Evolutionary conservation across 345 rosid genomes (phyloP).

Genomic region (Arabidopsis suecica): DNA sequence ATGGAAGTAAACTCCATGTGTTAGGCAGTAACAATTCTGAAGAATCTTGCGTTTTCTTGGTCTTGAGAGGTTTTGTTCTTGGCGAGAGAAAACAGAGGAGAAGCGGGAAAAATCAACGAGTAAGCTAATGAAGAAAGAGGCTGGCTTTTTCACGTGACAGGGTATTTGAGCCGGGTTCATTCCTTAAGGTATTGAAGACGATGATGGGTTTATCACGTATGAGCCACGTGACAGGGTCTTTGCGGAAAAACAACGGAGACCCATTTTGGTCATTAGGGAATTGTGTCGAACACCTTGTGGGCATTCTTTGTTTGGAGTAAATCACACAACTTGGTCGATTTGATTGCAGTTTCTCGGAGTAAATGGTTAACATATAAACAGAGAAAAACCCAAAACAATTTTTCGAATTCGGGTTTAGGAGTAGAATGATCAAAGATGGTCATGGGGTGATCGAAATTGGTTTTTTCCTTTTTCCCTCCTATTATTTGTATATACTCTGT

Average conservation of each 20-base stretch:
- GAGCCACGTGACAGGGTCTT: background rate
- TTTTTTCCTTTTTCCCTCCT: too few species aligned
- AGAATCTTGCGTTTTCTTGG: background rate
- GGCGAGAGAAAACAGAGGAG: background rate
- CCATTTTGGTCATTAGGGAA: background rate
- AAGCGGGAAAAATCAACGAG: background rate
- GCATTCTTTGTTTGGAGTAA: background rate
- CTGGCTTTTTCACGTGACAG: too few species aligned
- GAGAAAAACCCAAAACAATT: too few species aligned
- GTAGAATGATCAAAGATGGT: background rate
- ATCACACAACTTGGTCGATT: background rate
- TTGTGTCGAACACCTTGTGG: constrained; percentile 3
- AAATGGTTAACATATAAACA: background rate
- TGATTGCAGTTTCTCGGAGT: background rate
- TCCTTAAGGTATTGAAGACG: too few species aligned
- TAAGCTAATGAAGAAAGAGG: too few species aligned
- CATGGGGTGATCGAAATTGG: too few species aligned
- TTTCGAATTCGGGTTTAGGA: background rate
- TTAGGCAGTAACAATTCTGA: background rate
- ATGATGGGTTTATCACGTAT: background rate
- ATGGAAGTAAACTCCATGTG: background rate
- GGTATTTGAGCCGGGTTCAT: too few species aligned
- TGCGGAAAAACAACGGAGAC: background rate
- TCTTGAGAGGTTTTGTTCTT: too few species aligned
- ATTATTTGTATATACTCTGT: too few species aligned